These are phyloP conservation scores for Dothideomycetes sp. DNA, from an alignment of 2,329 filamentous ascomycete genomes.

Conservation along the genomic window DNA sequence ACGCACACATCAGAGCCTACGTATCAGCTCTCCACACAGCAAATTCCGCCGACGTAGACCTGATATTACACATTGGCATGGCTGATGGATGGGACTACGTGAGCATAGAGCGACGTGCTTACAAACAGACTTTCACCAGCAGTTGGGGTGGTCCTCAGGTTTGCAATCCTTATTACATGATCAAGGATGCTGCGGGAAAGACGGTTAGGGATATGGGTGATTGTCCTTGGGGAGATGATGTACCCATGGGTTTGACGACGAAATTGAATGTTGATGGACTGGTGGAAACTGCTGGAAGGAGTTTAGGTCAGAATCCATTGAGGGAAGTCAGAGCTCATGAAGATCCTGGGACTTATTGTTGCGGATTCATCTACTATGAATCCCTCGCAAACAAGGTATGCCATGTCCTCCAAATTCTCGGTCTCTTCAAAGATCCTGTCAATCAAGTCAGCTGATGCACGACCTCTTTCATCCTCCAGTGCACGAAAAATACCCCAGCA, in stretches of 20 bases:
- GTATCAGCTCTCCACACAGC: slow-evolving; percentile 5
- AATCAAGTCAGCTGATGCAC: not conserved
- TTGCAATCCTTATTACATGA: slow-evolving; percentile 9
- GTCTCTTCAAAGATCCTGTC: not conserved
- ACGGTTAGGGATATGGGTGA: slow-evolving; percentile 7
- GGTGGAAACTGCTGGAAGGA: slow-evolving; percentile 6
- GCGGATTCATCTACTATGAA: slow-evolving; percentile 16
- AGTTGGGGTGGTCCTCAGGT: not conserved
- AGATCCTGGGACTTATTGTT: slow-evolving; percentile 14
- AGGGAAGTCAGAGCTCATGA: slow-evolving; percentile 9
- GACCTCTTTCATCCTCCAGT: too few species aligned
- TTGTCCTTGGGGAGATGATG: slow-evolving; percentile 13
- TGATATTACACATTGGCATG: slow-evolving; percentile 14
- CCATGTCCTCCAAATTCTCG: not conserved
- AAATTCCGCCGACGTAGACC: slow-evolving; percentile 3
- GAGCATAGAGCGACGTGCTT: slow-evolving; percentile 12
- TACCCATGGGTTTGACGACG: slow-evolving; percentile 13
- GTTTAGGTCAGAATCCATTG: not conserved
- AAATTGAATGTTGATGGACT: slow-evolving; percentile 8
- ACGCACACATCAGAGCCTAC: slow-evolving; percentile 13
- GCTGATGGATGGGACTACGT: slow-evolving; percentile 14
- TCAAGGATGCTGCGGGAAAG: slow-evolving; percentile 9
- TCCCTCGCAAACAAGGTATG: slow-evolving; percentile 11
- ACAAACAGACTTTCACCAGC: slow-evolving; percentile 12
- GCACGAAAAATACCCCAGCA: slow-evolving; percentile 1